phyloP scores from a whole-genome alignment of 2,329 filamentous ascomycete species.

The Calycina marina region DNA sequence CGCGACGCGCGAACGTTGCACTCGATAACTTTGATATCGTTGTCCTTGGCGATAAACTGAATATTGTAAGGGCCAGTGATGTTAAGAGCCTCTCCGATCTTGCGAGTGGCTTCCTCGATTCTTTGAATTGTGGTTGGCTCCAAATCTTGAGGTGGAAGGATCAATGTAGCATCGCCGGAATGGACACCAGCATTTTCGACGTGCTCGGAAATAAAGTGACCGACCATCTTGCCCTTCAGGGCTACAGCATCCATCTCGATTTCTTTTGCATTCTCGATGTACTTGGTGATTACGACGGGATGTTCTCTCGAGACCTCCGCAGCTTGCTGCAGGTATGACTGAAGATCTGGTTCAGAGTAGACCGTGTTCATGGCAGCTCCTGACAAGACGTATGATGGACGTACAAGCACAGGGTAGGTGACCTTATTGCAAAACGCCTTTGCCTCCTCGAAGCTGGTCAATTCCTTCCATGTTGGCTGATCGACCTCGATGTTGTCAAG shows the following conservation, averaged over 20 bases:
- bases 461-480: constrained; percentile 94
- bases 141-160: constrained; percentile 86
- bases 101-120: constrained; percentile 88
- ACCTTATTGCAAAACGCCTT: constrained; percentile 77
- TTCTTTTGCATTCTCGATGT: constrained; percentile 98
- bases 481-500: constrained; percentile 88
- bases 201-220: constrained; percentile 96
- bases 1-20: constrained; percentile 94
- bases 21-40: constrained; percentile 99
- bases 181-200: constrained; percentile 98
- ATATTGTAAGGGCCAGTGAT: constrained; percentile 98
- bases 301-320: constrained; percentile 88
- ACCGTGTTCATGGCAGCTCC: constrained; percentile 99
- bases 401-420: constrained; percentile 83
- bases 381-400: constrained; percentile 91
- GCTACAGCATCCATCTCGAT: constrained; percentile 99
- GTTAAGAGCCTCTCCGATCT: constrained; percentile 88
- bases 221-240: constrained; percentile 73
- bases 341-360: constrained; percentile 86
- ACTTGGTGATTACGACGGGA: constrained; percentile 97
- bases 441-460: constrained; percentile 88
- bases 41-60: constrained; percentile 98
- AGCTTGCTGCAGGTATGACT: constrained; percentile 78
- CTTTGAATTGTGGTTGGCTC: constrained; percentile 75
- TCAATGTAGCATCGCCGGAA: constrained; percentile 92